Conservation (phyloP, 2,329 filamentous ascomycete genomes). For the Ilyonectria mors-panacis region DNA sequence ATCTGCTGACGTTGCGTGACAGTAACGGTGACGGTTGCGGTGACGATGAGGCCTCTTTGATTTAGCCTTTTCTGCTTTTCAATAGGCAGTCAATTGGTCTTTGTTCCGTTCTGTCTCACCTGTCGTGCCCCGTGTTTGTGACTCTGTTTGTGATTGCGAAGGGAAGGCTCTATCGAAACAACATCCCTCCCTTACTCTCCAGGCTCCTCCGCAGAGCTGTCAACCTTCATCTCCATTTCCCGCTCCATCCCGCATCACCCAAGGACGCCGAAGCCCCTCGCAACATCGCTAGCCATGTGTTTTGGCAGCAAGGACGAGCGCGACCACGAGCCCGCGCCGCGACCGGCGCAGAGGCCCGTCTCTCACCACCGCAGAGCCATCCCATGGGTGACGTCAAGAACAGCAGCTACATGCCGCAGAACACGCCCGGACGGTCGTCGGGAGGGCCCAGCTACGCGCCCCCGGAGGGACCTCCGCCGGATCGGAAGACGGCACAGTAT, state of each 20-base stretch:
- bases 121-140: background rate
- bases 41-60: constrained; percentile 1
- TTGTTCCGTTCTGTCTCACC: background rate
- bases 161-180: background rate
- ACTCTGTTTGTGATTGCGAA: background rate
- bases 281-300: constrained; percentile 58
- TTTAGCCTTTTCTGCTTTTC: background rate
- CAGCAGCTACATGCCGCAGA: constrained; percentile 46
- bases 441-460: constrained; percentile 47
- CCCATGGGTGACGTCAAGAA: constrained; percentile 45
- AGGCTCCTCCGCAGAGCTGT: background rate
- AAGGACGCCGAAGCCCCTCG: constrained; percentile 11
- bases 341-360: constrained; percentile 53
- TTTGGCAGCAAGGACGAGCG: constrained; percentile 62
- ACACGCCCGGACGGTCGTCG: constrained; percentile 37
- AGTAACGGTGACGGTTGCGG: background rate
- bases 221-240: background rate
- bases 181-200: background rate
- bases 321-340: constrained; percentile 57
- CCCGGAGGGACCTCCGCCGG: constrained; percentile 51
- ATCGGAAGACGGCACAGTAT: constrained; percentile 39
- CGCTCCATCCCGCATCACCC: background rate
- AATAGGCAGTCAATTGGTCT: background rate
- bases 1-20: constrained; percentile 28
- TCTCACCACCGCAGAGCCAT: constrained; percentile 35